Percentiles rank a stretch among this genome's conserved stretches.
Evolutionary conservation across 2,329 filamentous ascomycete species (phyloP).

Genomic region (Knufia petricola): DNA sequence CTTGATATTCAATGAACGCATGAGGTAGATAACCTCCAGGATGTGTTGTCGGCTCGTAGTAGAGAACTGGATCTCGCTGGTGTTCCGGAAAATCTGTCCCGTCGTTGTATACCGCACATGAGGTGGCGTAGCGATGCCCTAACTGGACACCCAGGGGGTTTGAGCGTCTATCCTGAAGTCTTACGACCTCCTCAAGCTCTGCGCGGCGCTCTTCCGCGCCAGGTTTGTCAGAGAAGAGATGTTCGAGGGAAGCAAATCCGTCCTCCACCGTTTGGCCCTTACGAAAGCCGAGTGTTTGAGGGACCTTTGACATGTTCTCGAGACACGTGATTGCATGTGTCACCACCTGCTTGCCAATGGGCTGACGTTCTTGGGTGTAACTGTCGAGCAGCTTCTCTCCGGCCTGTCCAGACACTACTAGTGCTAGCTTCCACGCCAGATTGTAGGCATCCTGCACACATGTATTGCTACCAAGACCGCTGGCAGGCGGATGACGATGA

Average conservation of each 20-base stretch:
- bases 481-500: conserved; percentile 30
- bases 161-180: no score
- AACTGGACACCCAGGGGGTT: conserved; percentile 51
- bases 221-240: no score
- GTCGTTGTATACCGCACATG: conserved; percentile 34
- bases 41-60: conserved; percentile 43
- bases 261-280: conserved; percentile 40
- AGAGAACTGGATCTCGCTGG: conserved; percentile 33
- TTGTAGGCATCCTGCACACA: conserved; percentile 32
- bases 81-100: conserved; percentile 30
- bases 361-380: conserved; percentile 28
- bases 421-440: conserved; percentile 30
- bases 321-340: conserved; percentile 41
- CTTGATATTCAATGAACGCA: conserved; percentile 50
- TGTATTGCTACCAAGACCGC: conserved; percentile 31
- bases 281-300: neutral
- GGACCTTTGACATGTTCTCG: neutral
- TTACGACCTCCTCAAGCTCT: no score
- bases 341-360: conserved; percentile 38
- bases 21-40: conserved; percentile 53
- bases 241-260: no score
- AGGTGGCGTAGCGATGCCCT: conserved; percentile 47
- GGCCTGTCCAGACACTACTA: conserved; percentile 21
- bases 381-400: conserved; percentile 24
- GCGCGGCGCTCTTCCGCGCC: no score